phyloP scores from a whole-genome alignment of 306 rosid genomes.

The Calophaca sinica region DNA sequence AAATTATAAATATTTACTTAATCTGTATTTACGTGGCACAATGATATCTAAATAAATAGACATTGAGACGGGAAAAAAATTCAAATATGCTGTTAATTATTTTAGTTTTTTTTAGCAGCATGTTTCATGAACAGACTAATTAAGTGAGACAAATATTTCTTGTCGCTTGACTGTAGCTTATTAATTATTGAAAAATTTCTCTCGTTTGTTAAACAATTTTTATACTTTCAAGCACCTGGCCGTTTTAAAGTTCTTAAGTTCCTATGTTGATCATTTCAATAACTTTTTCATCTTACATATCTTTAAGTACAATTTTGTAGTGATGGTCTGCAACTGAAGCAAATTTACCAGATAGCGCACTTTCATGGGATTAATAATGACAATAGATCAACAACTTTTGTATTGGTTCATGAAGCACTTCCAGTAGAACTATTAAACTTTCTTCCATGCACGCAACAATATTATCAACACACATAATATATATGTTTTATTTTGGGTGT shows the following conservation, averaged over 20 bases:
- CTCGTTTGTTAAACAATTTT: background rate
- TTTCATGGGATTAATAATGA: conserved; percentile 39
- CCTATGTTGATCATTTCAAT: background rate
- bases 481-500: background rate
- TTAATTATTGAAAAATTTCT: too few species aligned
- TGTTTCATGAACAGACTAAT: background rate
- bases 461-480: background rate
- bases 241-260: background rate
- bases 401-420: conserved; percentile 13
- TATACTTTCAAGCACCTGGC: background rate
- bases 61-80: background rate
- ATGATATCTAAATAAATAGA: background rate
- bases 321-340: conserved; percentile 44
- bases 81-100: background rate
- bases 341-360: conserved; percentile 21
- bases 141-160: background rate
- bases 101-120: too few species aligned
- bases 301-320: conserved; percentile 54
- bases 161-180: background rate
- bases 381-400: conserved; percentile 36
- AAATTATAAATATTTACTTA: too few species aligned
- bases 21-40: too few species aligned
- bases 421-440: conserved; percentile 31
- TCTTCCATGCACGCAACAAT: conserved; percentile 53
- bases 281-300: conserved; percentile 40